Evolutionary conservation across 179 eudicot genomes (phyloP), one percentile per base, ranked within the genome.

Genomic region (Spinacia oleracea): DNA sequence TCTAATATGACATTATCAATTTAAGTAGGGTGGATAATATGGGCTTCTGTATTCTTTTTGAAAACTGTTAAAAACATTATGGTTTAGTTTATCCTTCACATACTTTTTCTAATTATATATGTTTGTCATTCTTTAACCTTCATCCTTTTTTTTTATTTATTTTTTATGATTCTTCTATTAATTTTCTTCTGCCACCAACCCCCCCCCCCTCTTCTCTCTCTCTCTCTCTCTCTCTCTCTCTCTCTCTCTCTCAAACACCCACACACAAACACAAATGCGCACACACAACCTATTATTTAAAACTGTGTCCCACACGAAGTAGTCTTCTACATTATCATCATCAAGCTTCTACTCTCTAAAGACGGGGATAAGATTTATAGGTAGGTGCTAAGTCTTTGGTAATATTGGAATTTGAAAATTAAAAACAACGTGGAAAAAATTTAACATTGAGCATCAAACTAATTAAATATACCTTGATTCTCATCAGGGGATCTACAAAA

Each of bases 401-500:
- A 31, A 7, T 51, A 18, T 31, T 42, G 4, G 20, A 80, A 55
- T 45, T 38, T 3, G 3, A 38, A 38, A 38, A 71, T 46, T 12
- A 38, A 11, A 15, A 50, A 53, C 73, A 32, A 31, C 45, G 51
- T 20, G 38, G 67, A 77, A n/a, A 51, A 55, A 32, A 40, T 38
- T 16, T 70, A 70, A 71, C 14, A 70, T 48, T 15, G 16, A 46
- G 76, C 32, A 18, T 14, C 21, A 66, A 56, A 51, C 25, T 3
- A 60, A 70, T 35, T 10, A 18, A 34, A 83, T 63, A 21, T 81
- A 94, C 98, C 93, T 81, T 83, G 80, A 76, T 77, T 84, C 35
- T 91, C 97, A 74, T 68, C 85, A 29, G 95, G 82, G 5, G 97
- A 91, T 80, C 91, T 81, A 80, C 97, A 93, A 78, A 96, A 96